Percentiles rank a stretch among this genome's conserved stretches.
Conservation (phyloP, 1,139 yeast genomes). For the Spathaspora sp. region DNA sequence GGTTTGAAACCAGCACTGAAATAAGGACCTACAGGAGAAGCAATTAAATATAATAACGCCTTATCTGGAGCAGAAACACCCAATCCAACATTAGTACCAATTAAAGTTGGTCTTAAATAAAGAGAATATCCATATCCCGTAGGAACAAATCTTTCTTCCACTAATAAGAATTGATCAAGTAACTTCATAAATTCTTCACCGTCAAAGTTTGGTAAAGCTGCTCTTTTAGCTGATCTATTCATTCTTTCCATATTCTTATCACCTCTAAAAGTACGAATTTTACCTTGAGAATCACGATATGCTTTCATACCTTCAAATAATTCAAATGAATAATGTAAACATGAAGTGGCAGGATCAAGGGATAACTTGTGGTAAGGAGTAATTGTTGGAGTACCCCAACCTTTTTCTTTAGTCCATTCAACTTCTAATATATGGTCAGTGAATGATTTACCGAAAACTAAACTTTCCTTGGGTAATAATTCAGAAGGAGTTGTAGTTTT, state of each 20-base stretch:
- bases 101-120: slow-evolving; percentile 90
- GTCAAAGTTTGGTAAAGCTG: slow-evolving; percentile 84
- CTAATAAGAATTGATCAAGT: slow-evolving; percentile 68
- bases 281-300: slow-evolving; percentile 66
- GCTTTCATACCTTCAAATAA: slow-evolving; percentile 97
- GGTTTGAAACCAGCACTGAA: slow-evolving; percentile 92
- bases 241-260: slow-evolving; percentile 89
- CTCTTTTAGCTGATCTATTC: slow-evolving; percentile 84
- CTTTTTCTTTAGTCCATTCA: slow-evolving; percentile 74
- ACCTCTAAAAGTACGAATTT: slow-evolving; percentile 83
- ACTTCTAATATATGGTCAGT: slow-evolving; percentile 88
- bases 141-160: slow-evolving; percentile 81
- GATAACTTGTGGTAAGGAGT: slow-evolving; percentile 75
- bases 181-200: slow-evolving; percentile 70
- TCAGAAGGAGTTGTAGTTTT: slow-evolving; percentile 60
- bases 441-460: slow-evolving; percentile 84
- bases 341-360: slow-evolving; percentile 85
- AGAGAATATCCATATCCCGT: slow-evolving; percentile 82
- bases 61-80: slow-evolving; percentile 82
- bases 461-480: slow-evolving; percentile 68
- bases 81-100: slow-evolving; percentile 83
- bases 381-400: slow-evolving; percentile 88
- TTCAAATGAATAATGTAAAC: slow-evolving; percentile 93
- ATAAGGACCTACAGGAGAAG: slow-evolving; percentile 96
- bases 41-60: slow-evolving; percentile 81